Evolutionary conservation across 352 stramenopile species (phyloP), one percentile per base, ranked within the genome.

Genomic region (Phytopythium oedochilum): DNA sequence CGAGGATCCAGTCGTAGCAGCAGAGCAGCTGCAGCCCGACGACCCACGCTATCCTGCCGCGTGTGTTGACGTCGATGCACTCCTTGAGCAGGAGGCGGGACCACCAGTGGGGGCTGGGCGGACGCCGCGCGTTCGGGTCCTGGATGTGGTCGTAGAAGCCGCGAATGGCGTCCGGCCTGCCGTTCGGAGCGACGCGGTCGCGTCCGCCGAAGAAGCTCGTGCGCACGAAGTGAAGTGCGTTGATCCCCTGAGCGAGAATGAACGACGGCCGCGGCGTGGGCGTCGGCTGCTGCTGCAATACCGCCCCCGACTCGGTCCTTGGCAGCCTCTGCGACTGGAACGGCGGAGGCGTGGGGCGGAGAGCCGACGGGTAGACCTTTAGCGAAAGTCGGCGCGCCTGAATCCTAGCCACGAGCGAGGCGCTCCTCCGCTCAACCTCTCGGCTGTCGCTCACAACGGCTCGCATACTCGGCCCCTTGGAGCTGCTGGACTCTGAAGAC

Each of bases 101-200:
- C 73, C 71, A 87, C 75, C 72, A 78, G 22, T 56, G 59, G 4
- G 52, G 56, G 3, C 23, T 0, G 46, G 50, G 53, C 11, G 76
- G 26, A 8, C 47, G 46, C 2, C 3, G 40, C 2, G 55, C 51
- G 3, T 60, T 55, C 6, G 70, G 58, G 28, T 66, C 70, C 8
- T 71, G 46, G 14, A 82, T 66, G 26, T 75, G 66, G 14, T 87
- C 66, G 22, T 86, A 86, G 28, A 80, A 87, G 2, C 76, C 72
- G 20, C 76, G 70, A 29, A 87, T 85, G 18, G 60, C 70, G 39
- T 86, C 76, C 2, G 51, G 63, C 12, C 28, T 53, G 57, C 22
- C 64, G 64, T 0, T 60, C 46, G 14, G 68, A 46, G 15, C 63
- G 5, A 55, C 48, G 15, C 48, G 29, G 5, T 25, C 64, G 2